A percentile compares a stretch with the other conserved stretches of the same genome.
Evolutionary conservation across 768 basidiomycete species (phyloP).

Genomic region (Termitomyces sp.): DNA sequence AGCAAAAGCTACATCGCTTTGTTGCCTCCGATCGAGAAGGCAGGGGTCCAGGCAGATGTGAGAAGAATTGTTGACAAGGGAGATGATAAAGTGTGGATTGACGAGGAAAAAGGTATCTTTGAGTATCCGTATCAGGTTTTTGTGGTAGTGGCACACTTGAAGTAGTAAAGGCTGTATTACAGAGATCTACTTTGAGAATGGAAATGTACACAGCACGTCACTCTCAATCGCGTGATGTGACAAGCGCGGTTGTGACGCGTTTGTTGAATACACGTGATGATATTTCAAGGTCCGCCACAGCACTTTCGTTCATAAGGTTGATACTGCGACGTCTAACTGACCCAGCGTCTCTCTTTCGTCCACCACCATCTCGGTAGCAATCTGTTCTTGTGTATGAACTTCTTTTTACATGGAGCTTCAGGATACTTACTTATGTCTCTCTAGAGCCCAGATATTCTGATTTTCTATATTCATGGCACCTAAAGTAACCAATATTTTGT

Average conservation of each 20-base stretch:
- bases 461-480: constrained; percentile 22
- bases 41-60: constrained; percentile 43
- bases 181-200: too few species aligned
- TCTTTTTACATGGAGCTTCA: neutral
- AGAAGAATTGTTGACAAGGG: constrained; percentile 50
- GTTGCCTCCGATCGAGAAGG: constrained; percentile 51
- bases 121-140: constrained; percentile 74
- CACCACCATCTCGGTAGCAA: constrained; percentile 19
- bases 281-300: constrained; percentile 15
- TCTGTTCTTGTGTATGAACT: neutral
- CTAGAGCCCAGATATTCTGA: neutral
- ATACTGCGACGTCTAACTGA: constrained; percentile 4
- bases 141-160: constrained; percentile 42
- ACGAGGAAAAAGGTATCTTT: constrained; percentile 67
- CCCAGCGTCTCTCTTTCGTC: constrained; percentile 17
- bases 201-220: too few species aligned
- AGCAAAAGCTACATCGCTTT: constrained; percentile 86
- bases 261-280: constrained; percentile 13
- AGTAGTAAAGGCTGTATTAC: constrained; percentile 1
- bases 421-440: neutral
- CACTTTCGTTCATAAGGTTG: constrained; percentile 10
- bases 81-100: constrained; percentile 68
- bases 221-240: constrained; percentile 9
- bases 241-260: constrained; percentile 10
- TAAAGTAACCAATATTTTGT: constrained; percentile 18